phyloP scores from a whole-genome alignment of 163 green algal genomes.

The Smithsoniella earleae region DNA sequence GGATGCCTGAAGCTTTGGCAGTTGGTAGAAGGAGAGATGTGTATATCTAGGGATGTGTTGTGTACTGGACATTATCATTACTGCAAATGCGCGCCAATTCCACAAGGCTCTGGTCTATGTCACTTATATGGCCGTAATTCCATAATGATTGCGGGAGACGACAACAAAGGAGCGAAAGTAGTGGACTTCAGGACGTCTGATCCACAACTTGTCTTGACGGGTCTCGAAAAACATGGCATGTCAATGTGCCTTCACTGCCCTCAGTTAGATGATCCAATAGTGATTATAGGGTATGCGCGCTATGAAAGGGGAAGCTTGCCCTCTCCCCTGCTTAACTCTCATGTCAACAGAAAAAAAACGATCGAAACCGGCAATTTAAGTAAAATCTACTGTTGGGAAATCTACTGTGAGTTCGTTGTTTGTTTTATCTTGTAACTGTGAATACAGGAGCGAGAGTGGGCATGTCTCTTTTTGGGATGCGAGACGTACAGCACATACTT shows the following conservation, averaged over 20 bases:
- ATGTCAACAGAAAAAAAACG: not conserved
- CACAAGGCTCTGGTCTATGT: not conserved
- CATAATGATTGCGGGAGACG: not conserved
- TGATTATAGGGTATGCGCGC: not conserved
- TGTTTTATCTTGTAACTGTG: too few species aligned
- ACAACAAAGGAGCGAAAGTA: slow-evolving; percentile 12
- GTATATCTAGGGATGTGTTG: not conserved
- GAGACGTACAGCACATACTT: not conserved
- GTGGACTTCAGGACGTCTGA: slow-evolving; percentile 1
- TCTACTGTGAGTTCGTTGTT: too few species aligned
- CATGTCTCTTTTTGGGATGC: slow-evolving; percentile 3
- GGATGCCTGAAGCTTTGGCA: not conserved
- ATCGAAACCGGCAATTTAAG: not conserved
- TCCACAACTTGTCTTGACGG: not conserved
- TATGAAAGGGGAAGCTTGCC: too few species aligned
- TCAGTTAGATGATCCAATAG: not conserved
- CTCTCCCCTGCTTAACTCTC: not conserved
- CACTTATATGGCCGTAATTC: not conserved
- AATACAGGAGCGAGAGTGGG: not conserved
- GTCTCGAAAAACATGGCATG: not conserved
- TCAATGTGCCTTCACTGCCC: slow-evolving; percentile 4
- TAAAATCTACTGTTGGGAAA: not conserved
- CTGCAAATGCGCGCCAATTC: slow-evolving; percentile 17
- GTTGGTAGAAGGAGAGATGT: too few species aligned
- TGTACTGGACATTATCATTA: not conserved